phyloP scores from a whole-genome alignment of 495 filamentous ascomycete species.

The Aspergillus cristatus region DNA sequence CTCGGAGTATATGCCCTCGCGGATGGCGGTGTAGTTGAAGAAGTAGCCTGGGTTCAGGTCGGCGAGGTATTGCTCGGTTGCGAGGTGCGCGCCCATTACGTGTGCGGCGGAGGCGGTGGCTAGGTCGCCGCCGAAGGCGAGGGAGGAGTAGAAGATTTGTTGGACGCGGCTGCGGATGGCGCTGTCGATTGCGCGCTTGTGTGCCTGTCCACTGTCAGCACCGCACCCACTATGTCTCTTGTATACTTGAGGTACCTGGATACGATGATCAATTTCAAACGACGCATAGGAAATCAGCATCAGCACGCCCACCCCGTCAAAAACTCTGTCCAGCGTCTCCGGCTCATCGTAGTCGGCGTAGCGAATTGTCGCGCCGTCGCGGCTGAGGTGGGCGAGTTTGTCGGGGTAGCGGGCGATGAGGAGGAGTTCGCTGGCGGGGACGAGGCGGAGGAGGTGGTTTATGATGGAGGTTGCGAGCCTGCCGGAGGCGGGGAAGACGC shows the following conservation, averaged over 20 bases:
- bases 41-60: slow-evolving; percentile 10
- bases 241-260: slow-evolving; percentile 12
- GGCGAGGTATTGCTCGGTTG: slow-evolving; percentile 50
- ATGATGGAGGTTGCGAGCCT: slow-evolving; percentile 37
- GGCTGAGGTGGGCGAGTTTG: slow-evolving; percentile 15
- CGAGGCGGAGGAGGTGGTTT: slow-evolving; percentile 31
- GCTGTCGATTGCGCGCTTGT: slow-evolving; percentile 47
- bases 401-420: slow-evolving; percentile 39
- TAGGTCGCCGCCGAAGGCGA: slow-evolving; percentile 45
- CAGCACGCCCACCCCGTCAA: slow-evolving; percentile 27
- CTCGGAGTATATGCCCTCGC: slow-evolving; percentile 59
- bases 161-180: slow-evolving; percentile 47
- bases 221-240: background rate
- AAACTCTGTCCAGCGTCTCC: slow-evolving; percentile 19
- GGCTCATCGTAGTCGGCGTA: slow-evolving; percentile 30
- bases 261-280: slow-evolving; percentile 27
- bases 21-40: slow-evolving; percentile 41
- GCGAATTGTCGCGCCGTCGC: slow-evolving; percentile 23
- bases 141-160: slow-evolving; percentile 60
- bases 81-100: slow-evolving; percentile 63
- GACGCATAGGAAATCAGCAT: slow-evolving; percentile 37
- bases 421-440: slow-evolving; percentile 29
- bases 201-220: slow-evolving; percentile 18
- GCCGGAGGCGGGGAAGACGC: slow-evolving; percentile 45
- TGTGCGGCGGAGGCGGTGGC: slow-evolving; percentile 36